Conservation (phyloP, 2,329 filamentous ascomycete species). For the Ceratocystis smalleyi region DNA sequence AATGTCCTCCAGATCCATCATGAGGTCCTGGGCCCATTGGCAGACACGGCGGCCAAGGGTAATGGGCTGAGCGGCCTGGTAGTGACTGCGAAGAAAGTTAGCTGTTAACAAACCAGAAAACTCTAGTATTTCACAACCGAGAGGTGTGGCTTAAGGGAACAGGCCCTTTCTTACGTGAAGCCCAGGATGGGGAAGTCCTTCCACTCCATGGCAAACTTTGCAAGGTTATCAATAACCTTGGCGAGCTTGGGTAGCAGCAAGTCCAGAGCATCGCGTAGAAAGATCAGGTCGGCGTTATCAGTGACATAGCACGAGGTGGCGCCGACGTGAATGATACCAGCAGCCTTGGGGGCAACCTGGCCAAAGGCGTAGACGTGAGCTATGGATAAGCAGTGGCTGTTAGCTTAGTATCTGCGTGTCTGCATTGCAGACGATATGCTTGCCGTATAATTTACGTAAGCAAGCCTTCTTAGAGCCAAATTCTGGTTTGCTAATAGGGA, state of each 20-base stretch:
- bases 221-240: constrained; percentile 60
- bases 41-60: constrained; percentile 50
- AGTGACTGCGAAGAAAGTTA: constrained; percentile 43
- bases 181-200: constrained; percentile 32
- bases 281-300: constrained; percentile 64
- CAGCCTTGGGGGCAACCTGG: constrained; percentile 55
- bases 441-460: not conserved
- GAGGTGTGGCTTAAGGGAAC: not conserved
- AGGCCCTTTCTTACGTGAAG: constrained; percentile 14
- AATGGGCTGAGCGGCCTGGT: constrained; percentile 41
- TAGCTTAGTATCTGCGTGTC: constrained; percentile 40
- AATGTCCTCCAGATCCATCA: constrained; percentile 51
- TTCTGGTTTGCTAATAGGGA: not conserved
- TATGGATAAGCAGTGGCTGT: constrained; percentile 23
- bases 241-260: constrained; percentile 65
- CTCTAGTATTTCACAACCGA: not conserved
- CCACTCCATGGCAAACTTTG: constrained; percentile 55
- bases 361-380: constrained; percentile 60
- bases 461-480: not conserved
- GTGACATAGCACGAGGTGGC: constrained; percentile 48
- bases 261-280: constrained; percentile 48
- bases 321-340: constrained; percentile 69
- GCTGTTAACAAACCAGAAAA: not conserved
- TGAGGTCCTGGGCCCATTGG: constrained; percentile 51
- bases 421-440: not conserved